Base-by-base conservation (phyloP, 2,329 filamentous ascomycete genomes). In the Fusarium citri region DNA sequence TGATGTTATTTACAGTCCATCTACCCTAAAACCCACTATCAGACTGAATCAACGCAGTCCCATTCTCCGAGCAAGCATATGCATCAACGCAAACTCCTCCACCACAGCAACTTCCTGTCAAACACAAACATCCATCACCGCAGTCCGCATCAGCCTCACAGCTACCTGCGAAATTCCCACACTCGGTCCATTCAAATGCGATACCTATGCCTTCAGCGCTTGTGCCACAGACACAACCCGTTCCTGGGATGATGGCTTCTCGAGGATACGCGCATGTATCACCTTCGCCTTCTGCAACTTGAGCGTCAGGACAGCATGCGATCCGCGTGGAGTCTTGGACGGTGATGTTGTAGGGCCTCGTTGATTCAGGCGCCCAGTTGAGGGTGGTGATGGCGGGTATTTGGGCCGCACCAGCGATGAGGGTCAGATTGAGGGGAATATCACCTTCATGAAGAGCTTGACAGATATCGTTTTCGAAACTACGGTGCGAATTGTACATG, bases 101-200 rank as follows among this genome's bases (percentile, higher is more conserved):
- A 2, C 76, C 78, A 42, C 79, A 81, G 49, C 79, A 81, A 55
- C 76, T 80, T n/a, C 78, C 79, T 12, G 68, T 76, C 48, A 81
- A 31, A 42, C 79, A 81, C 41, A 79, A 64, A 58, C 74, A 76
- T 5, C 68, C 73, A 14, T 60, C 42, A 11, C 72, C 56, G 1
- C 75, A 76, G 22, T 76, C 66, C 0, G 72, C 75, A 18, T 75
- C 68, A 2, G 47, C 61, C 8, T 64, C 66, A 48, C 79, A 81
- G 16, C 77, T 77, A 1, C 59, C 60, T 37, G 78, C 76, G 5
- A 57, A 80, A 55, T 79, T 79, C 4, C 72, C 74, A 43, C 79
- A 81, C 69, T 80, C 78, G 1, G 72, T 75, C 56, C 74, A 75
- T 64, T 77, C 74, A 53, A 80, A 81, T 4, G 78, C 79, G 5